A percentile compares a stretch with the other conserved stretches of the same genome.
These are phyloP conservation scores for Suillus variegatus DNA, from an alignment of 768 basidiomycete genomes.

Conservation along the genomic window DNA sequence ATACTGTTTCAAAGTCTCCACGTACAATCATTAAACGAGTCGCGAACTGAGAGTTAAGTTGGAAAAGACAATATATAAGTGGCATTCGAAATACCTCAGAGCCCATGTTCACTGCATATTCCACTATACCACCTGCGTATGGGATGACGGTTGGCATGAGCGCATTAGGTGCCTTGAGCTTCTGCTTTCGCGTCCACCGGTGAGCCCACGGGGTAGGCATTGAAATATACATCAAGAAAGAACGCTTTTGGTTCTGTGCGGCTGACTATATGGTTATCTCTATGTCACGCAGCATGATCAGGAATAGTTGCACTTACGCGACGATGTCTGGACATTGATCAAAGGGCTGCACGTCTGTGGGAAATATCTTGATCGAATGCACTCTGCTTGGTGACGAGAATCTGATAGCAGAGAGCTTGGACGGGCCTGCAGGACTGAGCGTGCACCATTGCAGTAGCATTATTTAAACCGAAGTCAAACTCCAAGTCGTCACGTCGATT, in stretches of 20 bases:
- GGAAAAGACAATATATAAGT: neutral
- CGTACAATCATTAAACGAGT: conserved; percentile 82
- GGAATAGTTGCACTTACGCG: conserved; percentile 47
- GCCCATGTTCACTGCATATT: conserved; percentile 73
- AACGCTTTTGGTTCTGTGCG: conserved; percentile 74
- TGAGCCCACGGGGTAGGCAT: conserved; percentile 55
- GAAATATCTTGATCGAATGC: conserved; percentile 66
- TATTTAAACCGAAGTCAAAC: conserved; percentile 27
- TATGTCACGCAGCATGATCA: conserved; percentile 14
- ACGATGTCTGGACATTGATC: conserved; percentile 56
- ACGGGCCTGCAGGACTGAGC: conserved; percentile 56
- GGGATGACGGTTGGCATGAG: conserved; percentile 72
- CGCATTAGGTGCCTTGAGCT: conserved; percentile 66
- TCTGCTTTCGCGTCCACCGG: conserved; percentile 53
- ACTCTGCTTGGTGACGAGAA: conserved; percentile 69
- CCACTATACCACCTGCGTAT: conserved; percentile 67
- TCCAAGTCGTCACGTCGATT: conserved; percentile 21
- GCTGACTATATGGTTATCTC: conserved; percentile 35
- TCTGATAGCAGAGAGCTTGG: conserved; percentile 68
- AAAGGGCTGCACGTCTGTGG: conserved; percentile 66
- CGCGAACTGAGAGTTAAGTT: conserved; percentile 48
- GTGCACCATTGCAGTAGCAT: conserved; percentile 70
- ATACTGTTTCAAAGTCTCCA: conserved; percentile 67
- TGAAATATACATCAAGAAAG: conserved; percentile 75
- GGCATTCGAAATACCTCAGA: conserved; percentile 46